A percentile compares a stretch with the other conserved stretches of the same genome.
Conservation (phyloP, 23 red algal species). For the Chondrus crispus region DNA sequence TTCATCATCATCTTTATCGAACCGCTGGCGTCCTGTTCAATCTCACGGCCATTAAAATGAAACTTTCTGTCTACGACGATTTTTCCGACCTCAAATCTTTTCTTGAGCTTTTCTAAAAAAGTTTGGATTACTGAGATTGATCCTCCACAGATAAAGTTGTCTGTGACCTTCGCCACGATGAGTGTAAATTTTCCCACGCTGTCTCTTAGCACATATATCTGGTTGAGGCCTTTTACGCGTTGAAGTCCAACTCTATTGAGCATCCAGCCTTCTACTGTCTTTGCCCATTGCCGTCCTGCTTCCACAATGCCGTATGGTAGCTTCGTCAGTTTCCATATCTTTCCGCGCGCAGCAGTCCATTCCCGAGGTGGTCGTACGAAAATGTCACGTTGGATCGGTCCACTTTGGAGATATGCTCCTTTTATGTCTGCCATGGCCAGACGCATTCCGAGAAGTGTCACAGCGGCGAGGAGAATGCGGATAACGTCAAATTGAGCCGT, state of each 20-base stretch:
- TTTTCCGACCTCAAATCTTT: not conserved
- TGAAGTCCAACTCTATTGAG: not conserved
- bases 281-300: not conserved
- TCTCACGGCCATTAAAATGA: not conserved
- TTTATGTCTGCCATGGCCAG: not conserved
- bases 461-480: not conserved
- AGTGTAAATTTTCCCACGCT: not conserved
- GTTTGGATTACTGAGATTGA: not conserved
- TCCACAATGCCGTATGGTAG: not conserved
- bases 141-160: not conserved
- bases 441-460: not conserved
- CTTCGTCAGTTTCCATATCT: constrained; percentile 2
- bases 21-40: not conserved
- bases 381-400: not conserved
- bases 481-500: not conserved
- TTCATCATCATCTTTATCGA: not conserved
- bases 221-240: not conserved
- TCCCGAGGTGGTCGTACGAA: not conserved
- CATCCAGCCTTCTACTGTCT: not conserved
- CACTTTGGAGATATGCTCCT: not conserved
- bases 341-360: not conserved
- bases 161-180: not conserved
- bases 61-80: not conserved
- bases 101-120: not conserved
- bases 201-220: not conserved